phyloP scores from a whole-genome alignment of 2,329 filamentous ascomycete species.

The Fusarium odoratissimum region DNA sequence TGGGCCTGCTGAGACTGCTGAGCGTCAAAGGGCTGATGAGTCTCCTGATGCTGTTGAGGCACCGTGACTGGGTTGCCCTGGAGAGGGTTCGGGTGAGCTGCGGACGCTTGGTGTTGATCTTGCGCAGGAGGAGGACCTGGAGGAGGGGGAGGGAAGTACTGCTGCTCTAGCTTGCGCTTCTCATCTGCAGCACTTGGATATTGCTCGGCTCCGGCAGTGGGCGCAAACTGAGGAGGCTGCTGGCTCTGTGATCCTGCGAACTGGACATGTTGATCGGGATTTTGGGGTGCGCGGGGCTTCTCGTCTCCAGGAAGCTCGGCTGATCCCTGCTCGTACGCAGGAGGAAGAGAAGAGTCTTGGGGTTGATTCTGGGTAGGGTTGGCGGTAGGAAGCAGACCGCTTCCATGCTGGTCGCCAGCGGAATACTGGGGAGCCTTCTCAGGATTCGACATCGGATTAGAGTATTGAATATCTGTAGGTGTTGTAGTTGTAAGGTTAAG shows the following conservation, averaged over 20 bases:
- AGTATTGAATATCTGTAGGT: no score
- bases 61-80: constrained; percentile 30
- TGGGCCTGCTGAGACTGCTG: constrained; percentile 16
- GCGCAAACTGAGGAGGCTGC: constrained; percentile 15
- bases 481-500: constrained; percentile 16
- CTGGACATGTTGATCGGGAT: background rate
- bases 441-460: constrained; percentile 35
- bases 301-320: constrained; percentile 34
- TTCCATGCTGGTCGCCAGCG: constrained; percentile 27
- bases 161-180: constrained; percentile 32
- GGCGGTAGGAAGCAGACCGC: constrained; percentile 26
- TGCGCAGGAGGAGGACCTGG: constrained; percentile 41
- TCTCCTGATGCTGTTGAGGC: constrained; percentile 15
- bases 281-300: background rate
- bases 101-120: constrained; percentile 30
- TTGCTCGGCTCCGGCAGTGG: constrained; percentile 5
- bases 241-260: background rate
- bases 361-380: constrained; percentile 32
- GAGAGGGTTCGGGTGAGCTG: constrained; percentile 36
- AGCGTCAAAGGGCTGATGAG: background rate
- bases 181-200: constrained; percentile 20
- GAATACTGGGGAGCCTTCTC: constrained; percentile 37
- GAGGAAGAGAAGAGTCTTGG: constrained; percentile 24
- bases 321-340: constrained; percentile 25
- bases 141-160: constrained; percentile 44